These are phyloP conservation scores for Leishmania braziliensis DNA, from an alignment of 208 protist genomes.

Conservation along the genomic window DNA sequence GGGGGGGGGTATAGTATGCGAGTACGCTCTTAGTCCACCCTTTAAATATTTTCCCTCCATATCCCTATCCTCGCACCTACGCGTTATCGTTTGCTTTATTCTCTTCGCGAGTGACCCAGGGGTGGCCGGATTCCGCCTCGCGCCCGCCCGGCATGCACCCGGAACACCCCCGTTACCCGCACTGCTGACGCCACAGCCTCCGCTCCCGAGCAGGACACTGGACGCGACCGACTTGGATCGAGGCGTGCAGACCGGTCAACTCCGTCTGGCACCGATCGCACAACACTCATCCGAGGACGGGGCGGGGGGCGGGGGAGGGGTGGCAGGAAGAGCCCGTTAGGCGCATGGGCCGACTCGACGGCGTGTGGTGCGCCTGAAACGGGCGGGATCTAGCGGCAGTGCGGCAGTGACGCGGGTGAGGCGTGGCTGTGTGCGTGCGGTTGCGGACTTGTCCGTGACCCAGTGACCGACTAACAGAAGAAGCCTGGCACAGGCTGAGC, in stretches of 20 bases:
- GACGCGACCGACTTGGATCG: neutral
- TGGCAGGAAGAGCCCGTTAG: neutral
- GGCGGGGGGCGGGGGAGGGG: too few species aligned
- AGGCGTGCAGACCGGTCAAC: too few species aligned
- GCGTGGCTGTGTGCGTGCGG: neutral
- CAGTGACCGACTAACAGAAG: neutral
- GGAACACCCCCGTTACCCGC: neutral
- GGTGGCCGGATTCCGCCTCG: neutral
- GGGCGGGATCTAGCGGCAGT: neutral
- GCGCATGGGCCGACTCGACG: neutral
- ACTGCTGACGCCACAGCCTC: constrained; percentile 25
- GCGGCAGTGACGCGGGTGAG: neutral
- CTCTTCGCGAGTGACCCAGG: neutral
- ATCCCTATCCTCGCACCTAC: neutral
- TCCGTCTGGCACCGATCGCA: neutral
- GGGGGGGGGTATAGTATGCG: too few species aligned
- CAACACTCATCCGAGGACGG: neutral
- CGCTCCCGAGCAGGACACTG: constrained; percentile 22
- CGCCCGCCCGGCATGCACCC: neutral
- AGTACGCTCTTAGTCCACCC: neutral
- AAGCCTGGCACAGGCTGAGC: neutral
- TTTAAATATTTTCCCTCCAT: neutral
- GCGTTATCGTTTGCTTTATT: neutral
- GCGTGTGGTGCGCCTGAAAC: neutral
- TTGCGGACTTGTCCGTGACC: neutral